Conservation (phyloP, 2,329 filamentous ascomycete species). For the Pyricularia pennisetigena region DNA sequence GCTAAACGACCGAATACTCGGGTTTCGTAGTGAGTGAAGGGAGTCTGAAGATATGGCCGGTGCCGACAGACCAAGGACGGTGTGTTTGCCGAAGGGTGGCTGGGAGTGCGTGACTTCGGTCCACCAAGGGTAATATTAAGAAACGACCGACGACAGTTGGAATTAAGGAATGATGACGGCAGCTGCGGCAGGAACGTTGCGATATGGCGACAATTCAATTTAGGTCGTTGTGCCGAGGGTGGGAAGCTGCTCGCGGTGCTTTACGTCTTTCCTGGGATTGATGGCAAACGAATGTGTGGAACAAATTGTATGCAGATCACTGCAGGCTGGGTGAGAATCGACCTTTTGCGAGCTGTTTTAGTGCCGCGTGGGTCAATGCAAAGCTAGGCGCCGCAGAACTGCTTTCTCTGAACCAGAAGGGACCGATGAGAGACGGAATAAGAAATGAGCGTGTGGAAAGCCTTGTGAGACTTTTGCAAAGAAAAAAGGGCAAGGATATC, state of each 20-base stretch:
- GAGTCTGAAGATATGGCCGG: background rate
- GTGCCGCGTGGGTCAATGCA: background rate
- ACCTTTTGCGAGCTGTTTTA: background rate
- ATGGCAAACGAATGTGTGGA: background rate
- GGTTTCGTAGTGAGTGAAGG: background rate
- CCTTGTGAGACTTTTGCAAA: background rate
- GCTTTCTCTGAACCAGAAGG: background rate
- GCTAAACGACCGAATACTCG: background rate
- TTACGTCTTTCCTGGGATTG: background rate
- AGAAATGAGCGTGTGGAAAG: background rate
- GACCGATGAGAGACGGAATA: background rate
- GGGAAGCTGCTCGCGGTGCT: background rate
- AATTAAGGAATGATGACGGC: background rate
- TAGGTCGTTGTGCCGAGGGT: background rate
- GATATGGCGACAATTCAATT: background rate
- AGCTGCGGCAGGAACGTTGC: constrained; percentile 1
- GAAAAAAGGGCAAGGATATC: background rate
- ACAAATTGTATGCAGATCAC: background rate
- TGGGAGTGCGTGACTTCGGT: background rate
- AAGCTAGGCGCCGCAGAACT: background rate
- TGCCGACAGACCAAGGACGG: background rate
- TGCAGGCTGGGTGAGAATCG: constrained; percentile 3
- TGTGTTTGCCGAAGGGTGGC: background rate
- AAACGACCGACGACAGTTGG: constrained; percentile 9
- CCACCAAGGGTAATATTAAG: background rate